Evolutionary conservation across 805 yeast species (phyloP).

Genomic region (Saccharomycopsis amapae): DNA sequence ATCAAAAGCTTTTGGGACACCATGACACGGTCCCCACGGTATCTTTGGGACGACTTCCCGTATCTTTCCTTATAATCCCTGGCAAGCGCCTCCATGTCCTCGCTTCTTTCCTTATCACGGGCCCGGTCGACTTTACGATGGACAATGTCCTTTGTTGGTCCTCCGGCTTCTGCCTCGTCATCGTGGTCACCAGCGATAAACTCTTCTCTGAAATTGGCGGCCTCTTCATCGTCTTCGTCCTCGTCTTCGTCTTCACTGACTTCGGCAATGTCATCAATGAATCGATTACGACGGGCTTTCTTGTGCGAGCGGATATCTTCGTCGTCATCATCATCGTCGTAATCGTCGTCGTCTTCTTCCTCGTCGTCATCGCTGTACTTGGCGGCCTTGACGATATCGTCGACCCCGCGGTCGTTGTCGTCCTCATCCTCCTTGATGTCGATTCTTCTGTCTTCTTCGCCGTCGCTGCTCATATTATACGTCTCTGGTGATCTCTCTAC

Average conservation of each 20-base stretch:
- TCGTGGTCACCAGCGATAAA: slow-evolving; percentile 64
- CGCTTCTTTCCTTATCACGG: slow-evolving; percentile 80
- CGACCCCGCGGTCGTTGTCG: neutral
- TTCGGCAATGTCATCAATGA: slow-evolving; percentile 97
- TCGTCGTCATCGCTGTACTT: slow-evolving; percentile 24
- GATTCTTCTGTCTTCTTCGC: neutral
- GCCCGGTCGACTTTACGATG: slow-evolving; percentile 89
- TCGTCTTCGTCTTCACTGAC: slow-evolving; percentile 94
- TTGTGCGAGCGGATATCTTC: slow-evolving; percentile 44
- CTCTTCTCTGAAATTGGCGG: slow-evolving; percentile 80
- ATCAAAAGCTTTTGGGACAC: slow-evolving; percentile 89
- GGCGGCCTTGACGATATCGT: neutral
- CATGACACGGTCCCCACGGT: slow-evolving; percentile 71
- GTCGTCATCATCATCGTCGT: slow-evolving; percentile 43
- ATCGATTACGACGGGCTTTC: slow-evolving; percentile 62
- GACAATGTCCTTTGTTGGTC: slow-evolving; percentile 46
- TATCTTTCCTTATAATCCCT: slow-evolving; percentile 87
- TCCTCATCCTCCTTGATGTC: neutral
- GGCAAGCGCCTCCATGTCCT: slow-evolving; percentile 91
- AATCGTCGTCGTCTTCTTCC: slow-evolving; percentile 35
- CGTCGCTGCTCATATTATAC: neutral
- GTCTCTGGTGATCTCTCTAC: too few species aligned
- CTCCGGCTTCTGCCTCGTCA: slow-evolving; percentile 42
- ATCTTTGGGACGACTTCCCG: slow-evolving; percentile 76
- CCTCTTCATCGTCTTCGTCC: slow-evolving; percentile 89